Conservation (phyloP, 352 stramenopile genomes). For the Pythium dissimile region DNA sequence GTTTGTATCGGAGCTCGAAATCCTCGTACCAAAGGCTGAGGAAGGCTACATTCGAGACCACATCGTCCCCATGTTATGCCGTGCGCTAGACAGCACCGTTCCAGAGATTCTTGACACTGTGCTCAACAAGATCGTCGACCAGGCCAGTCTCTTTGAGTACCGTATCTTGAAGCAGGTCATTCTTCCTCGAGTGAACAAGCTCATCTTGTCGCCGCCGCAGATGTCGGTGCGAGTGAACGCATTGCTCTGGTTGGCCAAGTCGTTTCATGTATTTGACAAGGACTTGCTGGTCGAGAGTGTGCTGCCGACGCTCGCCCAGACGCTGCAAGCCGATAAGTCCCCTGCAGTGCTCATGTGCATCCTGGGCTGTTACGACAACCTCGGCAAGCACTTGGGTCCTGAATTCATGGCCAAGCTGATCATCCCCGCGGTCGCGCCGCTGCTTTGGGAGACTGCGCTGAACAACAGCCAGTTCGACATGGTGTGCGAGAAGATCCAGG, state of each 20-base stretch:
- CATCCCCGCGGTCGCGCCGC: constrained; percentile 69
- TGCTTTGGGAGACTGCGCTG: constrained; percentile 76
- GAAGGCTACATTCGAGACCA: constrained; percentile 88
- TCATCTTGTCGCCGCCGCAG: constrained; percentile 81
- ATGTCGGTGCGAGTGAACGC: constrained; percentile 84
- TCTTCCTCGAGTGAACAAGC: constrained; percentile 78
- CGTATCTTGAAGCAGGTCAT: constrained; percentile 87
- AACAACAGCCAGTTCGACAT: constrained; percentile 85
- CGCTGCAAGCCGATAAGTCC: constrained; percentile 75
- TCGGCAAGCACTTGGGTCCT: constrained; percentile 81
- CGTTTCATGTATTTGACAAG: constrained; percentile 88
- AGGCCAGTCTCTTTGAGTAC: constrained; percentile 86
- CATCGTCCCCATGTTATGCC: constrained; percentile 84
- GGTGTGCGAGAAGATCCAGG: constrained; percentile 84
- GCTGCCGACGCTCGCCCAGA: constrained; percentile 68
- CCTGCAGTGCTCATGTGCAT: constrained; percentile 87
- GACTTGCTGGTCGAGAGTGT: constrained; percentile 82
- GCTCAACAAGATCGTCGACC: constrained; percentile 86
- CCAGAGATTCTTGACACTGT: constrained; percentile 86
- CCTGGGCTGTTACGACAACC: constrained; percentile 83
- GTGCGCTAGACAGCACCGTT: constrained; percentile 77
- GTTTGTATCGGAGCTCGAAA: constrained; percentile 84
- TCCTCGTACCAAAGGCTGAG: constrained; percentile 79
- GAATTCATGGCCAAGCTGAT: constrained; percentile 85
- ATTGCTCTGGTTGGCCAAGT: constrained; percentile 83